Evolutionary conservation across 768 basidiomycete species (phyloP).

Genomic region (Pulveroboletus sp.): DNA sequence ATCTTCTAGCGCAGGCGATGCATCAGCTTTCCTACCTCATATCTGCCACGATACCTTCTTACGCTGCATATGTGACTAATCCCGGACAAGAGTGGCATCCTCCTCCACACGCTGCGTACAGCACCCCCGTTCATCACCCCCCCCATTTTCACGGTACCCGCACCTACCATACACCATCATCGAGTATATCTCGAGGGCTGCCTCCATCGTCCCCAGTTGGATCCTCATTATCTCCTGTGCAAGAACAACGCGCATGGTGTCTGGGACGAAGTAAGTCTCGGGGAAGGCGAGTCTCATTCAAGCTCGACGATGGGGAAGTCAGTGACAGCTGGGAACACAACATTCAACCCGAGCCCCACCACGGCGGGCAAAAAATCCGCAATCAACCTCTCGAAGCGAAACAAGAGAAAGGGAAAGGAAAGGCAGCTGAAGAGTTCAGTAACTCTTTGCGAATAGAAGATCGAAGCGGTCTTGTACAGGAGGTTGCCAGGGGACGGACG

Average conservation of each 20-base stretch:
- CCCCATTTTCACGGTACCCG: constrained; percentile 18
- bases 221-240: constrained; percentile 34
- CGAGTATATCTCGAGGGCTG: constrained; percentile 42
- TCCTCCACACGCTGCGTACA: constrained; percentile 7
- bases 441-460: constrained; percentile 12
- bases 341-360: constrained; percentile 3
- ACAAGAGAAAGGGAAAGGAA: constrained; percentile 18
- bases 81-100: constrained; percentile 23
- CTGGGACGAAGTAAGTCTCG: constrained; percentile 49
- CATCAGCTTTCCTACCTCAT: constrained; percentile 38
- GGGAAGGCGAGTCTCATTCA: constrained; percentile 56
- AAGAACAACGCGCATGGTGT: constrained; percentile 30
- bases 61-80: constrained; percentile 12
- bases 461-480: constrained; percentile 7
- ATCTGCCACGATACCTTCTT: constrained; percentile 28
- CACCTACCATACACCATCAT: constrained; percentile 29
- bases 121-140: constrained; percentile 8
- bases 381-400: constrained; percentile 6
- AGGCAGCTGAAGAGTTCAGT: not conserved
- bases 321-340: constrained; percentile 2
- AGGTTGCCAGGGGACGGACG: constrained; percentile 21
- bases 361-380: constrained; percentile 2
- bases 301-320: constrained; percentile 30
- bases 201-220: constrained; percentile 49
- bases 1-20: constrained; percentile 37